Evolutionary conservation across 495 filamentous ascomycete genomes (phyloP).

Genomic region (Penicillium alfredii): DNA sequence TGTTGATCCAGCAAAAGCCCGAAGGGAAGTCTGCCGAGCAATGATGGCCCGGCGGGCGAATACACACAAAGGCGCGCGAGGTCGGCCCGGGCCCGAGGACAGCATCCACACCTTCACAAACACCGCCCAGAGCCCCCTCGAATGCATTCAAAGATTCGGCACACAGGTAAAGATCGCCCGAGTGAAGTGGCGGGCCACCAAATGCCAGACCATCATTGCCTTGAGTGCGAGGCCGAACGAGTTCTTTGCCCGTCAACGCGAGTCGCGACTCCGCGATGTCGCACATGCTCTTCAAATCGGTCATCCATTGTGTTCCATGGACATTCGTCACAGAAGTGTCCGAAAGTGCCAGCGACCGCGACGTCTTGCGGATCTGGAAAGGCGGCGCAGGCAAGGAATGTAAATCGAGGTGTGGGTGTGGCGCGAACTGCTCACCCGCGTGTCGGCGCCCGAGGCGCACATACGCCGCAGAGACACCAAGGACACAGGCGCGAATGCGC

Average conservation of each 20-base stretch:
- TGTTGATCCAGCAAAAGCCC: slow-evolving; percentile 98
- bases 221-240: slow-evolving; percentile 53
- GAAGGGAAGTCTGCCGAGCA: slow-evolving; percentile 83
- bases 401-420: slow-evolving; percentile 50
- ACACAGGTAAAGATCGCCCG: slow-evolving; percentile 86
- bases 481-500: slow-evolving; percentile 73
- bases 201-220: slow-evolving; percentile 35
- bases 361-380: slow-evolving; percentile 74
- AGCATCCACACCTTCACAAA: slow-evolving; percentile 84
- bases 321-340: slow-evolving; percentile 72
- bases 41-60: slow-evolving; percentile 88
- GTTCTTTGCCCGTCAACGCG: slow-evolving; percentile 66
- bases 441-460: slow-evolving; percentile 79
- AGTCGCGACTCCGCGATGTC: slow-evolving; percentile 67
- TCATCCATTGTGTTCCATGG: slow-evolving; percentile 85
- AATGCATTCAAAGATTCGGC: slow-evolving; percentile 78
- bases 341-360: slow-evolving; percentile 54
- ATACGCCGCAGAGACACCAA: slow-evolving; percentile 84
- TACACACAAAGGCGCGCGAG: slow-evolving; percentile 72
- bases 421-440: slow-evolving; percentile 60
- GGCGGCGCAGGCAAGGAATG: slow-evolving; percentile 54
- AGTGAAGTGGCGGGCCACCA: slow-evolving; percentile 54
- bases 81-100: slow-evolving; percentile 59
- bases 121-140: slow-evolving; percentile 81
- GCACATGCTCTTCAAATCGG: slow-evolving; percentile 81